Evolutionary conservation across 148 eudicot species (phyloP).

Genomic region (Cornus florida): DNA sequence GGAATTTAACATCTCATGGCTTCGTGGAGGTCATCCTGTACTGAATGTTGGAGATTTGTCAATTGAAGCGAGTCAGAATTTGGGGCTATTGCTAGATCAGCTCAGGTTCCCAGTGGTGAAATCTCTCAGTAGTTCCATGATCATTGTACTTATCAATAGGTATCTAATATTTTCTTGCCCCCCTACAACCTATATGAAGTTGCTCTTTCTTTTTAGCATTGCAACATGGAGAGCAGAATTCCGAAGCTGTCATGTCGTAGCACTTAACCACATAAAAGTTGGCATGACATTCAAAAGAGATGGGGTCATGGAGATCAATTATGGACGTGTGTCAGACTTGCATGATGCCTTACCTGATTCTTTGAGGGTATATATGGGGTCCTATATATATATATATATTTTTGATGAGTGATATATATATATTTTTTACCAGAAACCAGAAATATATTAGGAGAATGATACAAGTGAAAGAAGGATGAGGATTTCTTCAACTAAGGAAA

Average conservation of each 20-base stretch:
- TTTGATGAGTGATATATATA: too few species aligned
- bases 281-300: too few species aligned
- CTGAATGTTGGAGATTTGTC: constrained; percentile 87
- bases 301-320: too few species aligned
- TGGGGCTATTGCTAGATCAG: constrained; percentile 89
- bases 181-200: neutral
- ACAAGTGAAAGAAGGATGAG: too few species aligned
- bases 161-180: constrained; percentile 17
- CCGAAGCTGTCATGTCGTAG: neutral
- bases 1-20: constrained; percentile 83
- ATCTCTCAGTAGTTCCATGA: constrained; percentile 69
- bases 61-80: constrained; percentile 78
- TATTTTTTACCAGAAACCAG: too few species aligned
- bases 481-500: too few species aligned
- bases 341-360: too few species aligned
- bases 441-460: too few species aligned
- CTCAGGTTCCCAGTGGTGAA: constrained; percentile 74
- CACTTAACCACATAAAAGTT: too few species aligned
- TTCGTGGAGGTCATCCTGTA: constrained; percentile 90
- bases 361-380: too few species aligned
- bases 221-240: neutral
- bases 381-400: too few species aligned
- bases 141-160: constrained; percentile 89
- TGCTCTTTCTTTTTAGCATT: neutral
- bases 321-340: too few species aligned